These are phyloP conservation scores for Colletotrichum godetiae DNA, from an alignment of 2,329 filamentous ascomycete genomes.

Conservation along the genomic window DNA sequence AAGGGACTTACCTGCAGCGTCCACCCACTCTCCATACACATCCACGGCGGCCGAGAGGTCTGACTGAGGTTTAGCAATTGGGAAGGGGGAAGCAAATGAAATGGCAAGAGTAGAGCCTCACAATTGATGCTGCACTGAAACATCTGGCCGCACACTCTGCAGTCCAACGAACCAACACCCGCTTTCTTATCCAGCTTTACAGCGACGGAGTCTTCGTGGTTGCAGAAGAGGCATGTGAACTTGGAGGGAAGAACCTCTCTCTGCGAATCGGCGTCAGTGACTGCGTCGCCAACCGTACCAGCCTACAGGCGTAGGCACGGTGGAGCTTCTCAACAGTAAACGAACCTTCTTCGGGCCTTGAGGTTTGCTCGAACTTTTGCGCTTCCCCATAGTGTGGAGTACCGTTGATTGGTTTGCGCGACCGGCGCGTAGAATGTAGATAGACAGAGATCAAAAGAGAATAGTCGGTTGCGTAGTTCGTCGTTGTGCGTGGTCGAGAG, in stretches of 20 bases:
- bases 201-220: conserved; percentile 91
- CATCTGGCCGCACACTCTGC: conserved; percentile 92
- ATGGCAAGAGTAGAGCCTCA: conserved; percentile 55
- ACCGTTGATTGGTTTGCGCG: neutral
- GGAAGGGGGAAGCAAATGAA: conserved; percentile 11
- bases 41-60: conserved; percentile 92
- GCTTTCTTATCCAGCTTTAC: conserved; percentile 96
- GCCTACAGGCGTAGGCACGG: neutral
- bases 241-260: conserved; percentile 79
- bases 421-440: conserved; percentile 6
- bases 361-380: conserved; percentile 87
- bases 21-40: conserved; percentile 98
- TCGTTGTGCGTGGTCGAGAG: neutral
- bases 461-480: neutral
- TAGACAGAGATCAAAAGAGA: neutral
- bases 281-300: neutral
- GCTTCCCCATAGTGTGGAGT: conserved; percentile 77
- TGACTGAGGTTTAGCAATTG: conserved; percentile 49
- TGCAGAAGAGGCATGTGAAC: conserved; percentile 99
- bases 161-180: conserved; percentile 85
- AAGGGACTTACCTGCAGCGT: conserved; percentile 72
- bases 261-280: conserved; percentile 49
- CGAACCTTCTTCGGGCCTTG: conserved; percentile 84
- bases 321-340: neutral
- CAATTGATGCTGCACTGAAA: conserved; percentile 96